phyloP scores from a whole-genome alignment of 805 yeast genomes.

The Candida vaughaniae region DNA sequence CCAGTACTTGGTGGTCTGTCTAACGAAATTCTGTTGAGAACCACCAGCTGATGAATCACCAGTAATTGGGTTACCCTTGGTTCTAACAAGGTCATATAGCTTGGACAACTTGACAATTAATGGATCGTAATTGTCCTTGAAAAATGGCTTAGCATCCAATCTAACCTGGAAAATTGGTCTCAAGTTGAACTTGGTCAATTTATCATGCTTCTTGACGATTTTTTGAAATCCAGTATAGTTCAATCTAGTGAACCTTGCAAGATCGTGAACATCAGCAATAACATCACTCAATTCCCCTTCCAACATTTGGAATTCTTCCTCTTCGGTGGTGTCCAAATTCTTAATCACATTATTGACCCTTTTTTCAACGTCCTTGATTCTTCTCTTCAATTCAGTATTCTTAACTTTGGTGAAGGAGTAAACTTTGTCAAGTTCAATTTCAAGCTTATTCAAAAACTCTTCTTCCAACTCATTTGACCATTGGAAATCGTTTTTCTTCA shows the following conservation, averaged over 20 bases:
- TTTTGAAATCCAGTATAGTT: conserved; percentile 98
- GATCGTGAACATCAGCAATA: conserved; percentile 95
- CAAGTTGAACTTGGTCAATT: conserved; percentile 66
- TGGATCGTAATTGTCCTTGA: conserved; percentile 89
- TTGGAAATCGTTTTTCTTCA: conserved; percentile 50
- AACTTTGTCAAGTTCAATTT: conserved; percentile 87
- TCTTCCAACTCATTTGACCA: conserved; percentile 87
- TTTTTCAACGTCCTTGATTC: conserved; percentile 79
- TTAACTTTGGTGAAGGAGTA: conserved; percentile 88
- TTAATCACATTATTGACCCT: conserved; percentile 67
- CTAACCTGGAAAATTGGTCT: conserved; percentile 93
- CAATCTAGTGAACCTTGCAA: conserved; percentile 88
- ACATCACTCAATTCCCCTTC: conserved; percentile 59
- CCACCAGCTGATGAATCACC: conserved; percentile 99
- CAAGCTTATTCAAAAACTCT: conserved; percentile 70
- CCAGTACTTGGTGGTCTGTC: conserved; percentile 99
- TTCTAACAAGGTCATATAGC: conserved; percentile 88
- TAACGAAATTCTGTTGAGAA: conserved; percentile 92
- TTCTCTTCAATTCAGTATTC: conserved; percentile 77
- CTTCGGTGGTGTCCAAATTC: conserved; percentile 34
- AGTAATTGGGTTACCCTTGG: conserved; percentile 90
- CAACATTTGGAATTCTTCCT: conserved; percentile 43
- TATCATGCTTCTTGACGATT: conserved; percentile 95
- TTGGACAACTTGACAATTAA: conserved; percentile 87
- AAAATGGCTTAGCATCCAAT: conserved; percentile 90